A percentile compares a stretch with the other conserved stretches of the same genome.
phyloP scores from a whole-genome alignment of 2,329 filamentous ascomycete species.

The Fusarium sp. region DNA sequence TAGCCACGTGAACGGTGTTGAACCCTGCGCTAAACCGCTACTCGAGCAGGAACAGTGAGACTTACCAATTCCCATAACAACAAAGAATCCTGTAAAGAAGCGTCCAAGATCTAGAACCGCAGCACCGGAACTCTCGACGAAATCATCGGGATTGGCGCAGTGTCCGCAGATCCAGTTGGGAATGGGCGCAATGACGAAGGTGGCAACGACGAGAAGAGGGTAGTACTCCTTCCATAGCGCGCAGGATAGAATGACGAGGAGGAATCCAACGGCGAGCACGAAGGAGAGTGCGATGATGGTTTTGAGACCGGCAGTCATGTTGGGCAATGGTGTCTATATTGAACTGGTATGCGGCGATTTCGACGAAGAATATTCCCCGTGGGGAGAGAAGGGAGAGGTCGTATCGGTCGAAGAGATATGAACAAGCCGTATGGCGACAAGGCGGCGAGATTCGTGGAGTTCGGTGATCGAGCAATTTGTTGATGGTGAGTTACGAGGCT shows the following conservation, averaged over 20 bases:
- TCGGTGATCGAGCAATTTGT: conserved; percentile 12
- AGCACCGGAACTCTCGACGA: conserved; percentile 85
- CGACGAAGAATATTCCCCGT: conserved; percentile 16
- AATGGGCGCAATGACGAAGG: conserved; percentile 91
- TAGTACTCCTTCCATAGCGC: conserved; percentile 96
- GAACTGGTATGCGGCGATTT: conserved; percentile 18
- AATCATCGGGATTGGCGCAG: conserved; percentile 93
- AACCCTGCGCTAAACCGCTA: neutral
- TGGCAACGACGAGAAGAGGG: conserved; percentile 93
- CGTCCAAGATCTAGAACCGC: conserved; percentile 92
- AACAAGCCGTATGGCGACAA: neutral
- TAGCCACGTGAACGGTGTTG: conserved; percentile 20
- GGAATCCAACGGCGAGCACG: conserved; percentile 97
- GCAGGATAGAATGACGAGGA: conserved; percentile 97
- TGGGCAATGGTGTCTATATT: conserved; percentile 47
- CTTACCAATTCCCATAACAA: conserved; percentile 96
- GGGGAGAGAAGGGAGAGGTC: conserved; percentile 5
- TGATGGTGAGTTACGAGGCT: conserved; percentile 41
- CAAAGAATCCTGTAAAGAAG: conserved; percentile 94
- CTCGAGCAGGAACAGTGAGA: conserved; percentile 40
- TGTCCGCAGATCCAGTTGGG: conserved; percentile 96
- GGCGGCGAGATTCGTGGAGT: neutral
- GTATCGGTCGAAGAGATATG: neutral
- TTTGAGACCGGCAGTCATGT: conserved; percentile 89
- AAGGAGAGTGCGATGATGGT: conserved; percentile 99